These are phyloP conservation scores for Suhomyces canberraensis DNA, from an alignment of 805 yeast genomes.

Conservation along the genomic window DNA sequence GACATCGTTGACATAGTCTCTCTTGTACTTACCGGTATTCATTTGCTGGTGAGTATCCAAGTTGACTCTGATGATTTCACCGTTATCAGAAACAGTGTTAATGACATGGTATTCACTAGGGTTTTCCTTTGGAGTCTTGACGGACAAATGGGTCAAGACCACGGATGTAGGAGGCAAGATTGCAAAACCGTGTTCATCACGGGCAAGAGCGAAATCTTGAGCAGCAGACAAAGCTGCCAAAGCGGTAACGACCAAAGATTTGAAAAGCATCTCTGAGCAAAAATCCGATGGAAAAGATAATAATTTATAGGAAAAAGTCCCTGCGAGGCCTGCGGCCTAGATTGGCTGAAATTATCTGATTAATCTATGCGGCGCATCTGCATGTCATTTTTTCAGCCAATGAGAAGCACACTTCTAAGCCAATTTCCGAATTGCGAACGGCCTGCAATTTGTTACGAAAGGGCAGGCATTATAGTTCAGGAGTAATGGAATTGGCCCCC, in stretches of 20 bases:
- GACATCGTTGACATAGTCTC: constrained; percentile 8
- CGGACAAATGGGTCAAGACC: constrained; percentile 8
- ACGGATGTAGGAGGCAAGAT: constrained; percentile 14
- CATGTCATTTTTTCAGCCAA: background rate
- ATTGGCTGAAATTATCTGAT: background rate
- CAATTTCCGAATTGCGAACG: too few species aligned
- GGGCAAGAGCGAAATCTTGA: constrained; percentile 9
- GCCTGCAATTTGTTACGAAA: too few species aligned
- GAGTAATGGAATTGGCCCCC: too few species aligned
- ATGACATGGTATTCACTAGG: constrained; percentile 10
- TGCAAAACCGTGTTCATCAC: constrained; percentile 11
- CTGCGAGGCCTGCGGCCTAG: background rate
- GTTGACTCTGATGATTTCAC: constrained; percentile 12
- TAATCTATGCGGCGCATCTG: background rate
- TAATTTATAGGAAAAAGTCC: background rate
- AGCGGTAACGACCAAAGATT: constrained; percentile 4
- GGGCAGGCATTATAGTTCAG: too few species aligned
- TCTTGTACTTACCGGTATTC: constrained; percentile 10
- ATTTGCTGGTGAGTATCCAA: constrained; percentile 11
- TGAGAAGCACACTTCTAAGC: background rate
- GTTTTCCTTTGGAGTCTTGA: constrained; percentile 2
- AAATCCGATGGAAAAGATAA: constrained; percentile 2
- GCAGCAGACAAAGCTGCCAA: constrained; percentile 5
- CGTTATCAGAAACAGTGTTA: constrained; percentile 10
- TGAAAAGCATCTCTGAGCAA: constrained; percentile 7